Base-by-base conservation (phyloP, 495 filamentous ascomycete species). In the Hypoxylon fragiforme region DNA sequence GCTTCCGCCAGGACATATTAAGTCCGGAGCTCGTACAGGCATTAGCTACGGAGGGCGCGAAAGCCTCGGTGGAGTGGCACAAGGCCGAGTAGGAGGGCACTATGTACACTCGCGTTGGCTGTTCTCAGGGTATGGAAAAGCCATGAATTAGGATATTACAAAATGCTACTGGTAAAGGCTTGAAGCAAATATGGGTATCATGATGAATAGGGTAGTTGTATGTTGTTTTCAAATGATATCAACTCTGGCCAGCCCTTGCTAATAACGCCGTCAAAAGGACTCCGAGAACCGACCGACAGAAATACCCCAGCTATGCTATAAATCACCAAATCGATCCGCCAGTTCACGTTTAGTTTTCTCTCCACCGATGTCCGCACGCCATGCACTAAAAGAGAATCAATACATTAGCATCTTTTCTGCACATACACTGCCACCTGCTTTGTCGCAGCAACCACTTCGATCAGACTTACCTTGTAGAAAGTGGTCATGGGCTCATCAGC, bases 401-500 rank as follows among this genome's bases (percentile, higher is more conserved):
- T 12, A 5, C 21, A 38, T 73, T 50, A 70, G 61, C 61, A 43
- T 30, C 24, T n/a, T n/a, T n/a, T n/a, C n/a, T n/a, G n/a, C n/a
- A n/a, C 35, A 19, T 35, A 24, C 31, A 19, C 1, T 6, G 18
- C 18, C 5, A 6, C 21, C 7, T 16, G 38, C 21, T 28, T 30
- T 42, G 18, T 11, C 35, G 3, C 13, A 15, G 41, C 21, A n/a
- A 2, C 28, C 6, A 22, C n/a, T 37, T 20, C 2, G 14, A 44
- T 3, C 31, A 9, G n/a, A 50, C 77, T 44, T 57, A 92, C 90
- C 87, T 89, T 91, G 69, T 86, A 92, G 72, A 98, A 97, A 32
- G 81, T 89, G 39, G 94, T 98, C 91, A 96, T 96, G 44, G 94
- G 94, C 79, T 98, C 94, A 74, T 98, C 94, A 32, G 95, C 94